These are phyloP conservation scores for Sicyos baderoa DNA, from an alignment of 306 rosid genomes.

Conservation along the genomic window DNA sequence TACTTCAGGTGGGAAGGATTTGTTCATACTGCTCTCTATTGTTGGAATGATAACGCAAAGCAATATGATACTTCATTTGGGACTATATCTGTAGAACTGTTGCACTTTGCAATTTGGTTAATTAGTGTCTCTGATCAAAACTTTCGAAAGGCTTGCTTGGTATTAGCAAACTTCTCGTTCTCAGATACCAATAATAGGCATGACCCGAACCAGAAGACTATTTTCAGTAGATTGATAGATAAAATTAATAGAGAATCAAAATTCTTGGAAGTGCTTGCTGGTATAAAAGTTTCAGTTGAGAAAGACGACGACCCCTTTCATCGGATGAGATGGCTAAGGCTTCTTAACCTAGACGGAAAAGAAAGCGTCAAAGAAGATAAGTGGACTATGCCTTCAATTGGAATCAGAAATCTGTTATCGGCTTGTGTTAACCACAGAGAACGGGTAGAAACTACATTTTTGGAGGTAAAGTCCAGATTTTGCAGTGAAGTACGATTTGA, in stretches of 20 bases:
- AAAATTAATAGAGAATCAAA: slow-evolving; percentile 37
- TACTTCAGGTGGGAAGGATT: slow-evolving; percentile 83
- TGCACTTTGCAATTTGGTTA: slow-evolving; percentile 58
- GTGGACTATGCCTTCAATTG: slow-evolving; percentile 29
- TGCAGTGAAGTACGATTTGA: slow-evolving; percentile 48
- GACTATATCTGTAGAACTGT: slow-evolving; percentile 34
- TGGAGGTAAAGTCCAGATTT: slow-evolving; percentile 51
- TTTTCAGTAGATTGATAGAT: slow-evolving; percentile 40
- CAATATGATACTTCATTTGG: slow-evolving; percentile 22
- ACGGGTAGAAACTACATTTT: slow-evolving; percentile 42
- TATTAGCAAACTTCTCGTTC: slow-evolving; percentile 34
- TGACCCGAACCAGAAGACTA: slow-evolving; percentile 36
- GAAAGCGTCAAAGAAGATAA: slow-evolving; percentile 23
- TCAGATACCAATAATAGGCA: slow-evolving; percentile 31
- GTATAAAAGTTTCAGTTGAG: slow-evolving; percentile 40
- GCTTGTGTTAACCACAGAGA: slow-evolving; percentile 34
- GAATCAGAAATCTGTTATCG: slow-evolving; percentile 27
- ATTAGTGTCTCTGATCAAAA: slow-evolving; percentile 42
- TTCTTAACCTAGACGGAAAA: slow-evolving; percentile 30
- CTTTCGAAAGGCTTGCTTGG: slow-evolving; percentile 74
- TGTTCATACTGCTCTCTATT: slow-evolving; percentile 49
- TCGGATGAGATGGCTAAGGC: slow-evolving; percentile 51
- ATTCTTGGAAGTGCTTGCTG: slow-evolving; percentile 42
- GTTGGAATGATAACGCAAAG: slow-evolving; percentile 46
- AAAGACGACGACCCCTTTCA: slow-evolving; percentile 60